A percentile compares a stretch with the other conserved stretches of the same genome.
Evolutionary conservation across 768 basidiomycete species (phyloP).

Genomic region (Podaxis sp.): DNA sequence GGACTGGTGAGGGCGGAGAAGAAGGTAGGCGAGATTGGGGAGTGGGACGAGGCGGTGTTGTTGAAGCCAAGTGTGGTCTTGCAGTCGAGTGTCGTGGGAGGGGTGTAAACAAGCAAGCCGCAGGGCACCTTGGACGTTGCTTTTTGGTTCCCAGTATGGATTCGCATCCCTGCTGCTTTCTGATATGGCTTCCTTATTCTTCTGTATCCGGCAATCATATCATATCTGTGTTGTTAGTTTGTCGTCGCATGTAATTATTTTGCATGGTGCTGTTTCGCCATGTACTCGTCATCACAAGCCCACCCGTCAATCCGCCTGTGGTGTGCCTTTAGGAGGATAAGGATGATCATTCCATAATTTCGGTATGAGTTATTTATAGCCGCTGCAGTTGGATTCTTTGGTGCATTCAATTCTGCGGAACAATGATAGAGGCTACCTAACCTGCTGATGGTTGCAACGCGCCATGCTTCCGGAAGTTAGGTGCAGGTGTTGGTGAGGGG

Average conservation of each 20-base stretch:
- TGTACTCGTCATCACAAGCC: not conserved
- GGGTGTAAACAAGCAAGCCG: slow-evolving; percentile 9
- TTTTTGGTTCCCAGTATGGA: slow-evolving; percentile 8
- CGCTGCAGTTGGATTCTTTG: not conserved
- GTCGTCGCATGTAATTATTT: not conserved
- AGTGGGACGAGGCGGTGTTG: slow-evolving; percentile 45
- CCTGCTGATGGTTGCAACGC: not conserved
- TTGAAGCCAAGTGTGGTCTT: slow-evolving; percentile 55
- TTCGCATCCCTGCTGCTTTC: not conserved
- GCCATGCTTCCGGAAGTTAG: not conserved
- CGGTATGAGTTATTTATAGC: not conserved
- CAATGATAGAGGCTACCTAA: not conserved
- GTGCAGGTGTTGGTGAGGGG: not conserved
- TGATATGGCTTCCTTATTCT: slow-evolving; percentile 3
- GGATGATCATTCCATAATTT: not conserved
- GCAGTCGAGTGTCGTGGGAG: slow-evolving; percentile 32
- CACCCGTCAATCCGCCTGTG: not conserved
- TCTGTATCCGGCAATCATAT: not conserved
- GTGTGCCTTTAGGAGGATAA: not conserved
- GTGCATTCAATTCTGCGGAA: not conserved
- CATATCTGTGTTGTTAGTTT: not conserved
- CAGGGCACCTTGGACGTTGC: slow-evolving; percentile 15
- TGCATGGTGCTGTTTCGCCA: not conserved
- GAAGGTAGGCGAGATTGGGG: slow-evolving; percentile 33
- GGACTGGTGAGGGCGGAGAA: slow-evolving; percentile 42